Percentiles rank a stretch among this genome's conserved stretches.
Conservation (phyloP, 345 rosid genomes). For the Hibiscus syriacus region DNA sequence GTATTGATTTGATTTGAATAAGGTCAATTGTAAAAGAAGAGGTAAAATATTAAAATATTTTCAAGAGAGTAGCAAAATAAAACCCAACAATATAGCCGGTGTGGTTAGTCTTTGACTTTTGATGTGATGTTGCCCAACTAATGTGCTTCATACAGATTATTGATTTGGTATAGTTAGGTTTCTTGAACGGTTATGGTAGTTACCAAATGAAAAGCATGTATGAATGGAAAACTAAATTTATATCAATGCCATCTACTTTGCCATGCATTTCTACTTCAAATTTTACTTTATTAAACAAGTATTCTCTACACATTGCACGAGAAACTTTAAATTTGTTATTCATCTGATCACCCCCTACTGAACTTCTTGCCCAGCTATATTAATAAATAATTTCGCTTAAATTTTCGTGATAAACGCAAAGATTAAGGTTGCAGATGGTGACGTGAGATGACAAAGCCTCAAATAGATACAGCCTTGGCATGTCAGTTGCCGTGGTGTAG, state of each 20-base stretch:
- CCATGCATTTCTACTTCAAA: not conserved
- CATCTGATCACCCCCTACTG: not conserved
- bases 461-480: no score
- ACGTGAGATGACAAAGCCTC: no score
- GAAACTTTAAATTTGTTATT: not conserved
- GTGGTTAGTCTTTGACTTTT: constrained; percentile 4
- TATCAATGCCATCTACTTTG: not conserved
- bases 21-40: no score
- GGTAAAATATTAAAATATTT: no score
- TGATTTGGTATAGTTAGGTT: constrained; percentile 17
- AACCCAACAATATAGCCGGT: not conserved
- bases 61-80: not conserved
- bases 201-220: constrained; percentile 17
- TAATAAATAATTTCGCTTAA: not conserved
- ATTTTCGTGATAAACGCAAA: not conserved
- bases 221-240: not conserved
- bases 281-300: not conserved
- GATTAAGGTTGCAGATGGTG: not conserved
- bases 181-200: constrained; percentile 12
- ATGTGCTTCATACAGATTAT: constrained; percentile 12
- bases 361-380: not conserved
- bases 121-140: constrained; percentile 21
- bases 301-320: not conserved
- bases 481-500: constrained; percentile 30
- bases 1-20: not conserved